Conservation (phyloP, 768 basidiomycete genomes). For the Boletus fagicola region DNA sequence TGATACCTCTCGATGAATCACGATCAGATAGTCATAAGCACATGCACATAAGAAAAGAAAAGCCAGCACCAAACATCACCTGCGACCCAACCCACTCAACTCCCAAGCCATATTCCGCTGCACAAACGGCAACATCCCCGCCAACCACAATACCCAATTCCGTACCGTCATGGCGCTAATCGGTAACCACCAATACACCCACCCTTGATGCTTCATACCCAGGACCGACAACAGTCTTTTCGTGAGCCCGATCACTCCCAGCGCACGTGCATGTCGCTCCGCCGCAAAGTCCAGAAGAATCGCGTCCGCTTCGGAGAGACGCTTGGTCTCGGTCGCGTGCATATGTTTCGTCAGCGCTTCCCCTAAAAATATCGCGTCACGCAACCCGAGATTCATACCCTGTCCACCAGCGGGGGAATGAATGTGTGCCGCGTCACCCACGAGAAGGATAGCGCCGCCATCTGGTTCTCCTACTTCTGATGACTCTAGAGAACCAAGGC, state of each 20-base stretch:
- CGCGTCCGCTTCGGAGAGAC: constrained; percentile 27
- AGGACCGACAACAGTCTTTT: constrained; percentile 34
- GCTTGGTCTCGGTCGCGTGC: constrained; percentile 8
- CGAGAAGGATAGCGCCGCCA: constrained; percentile 28
- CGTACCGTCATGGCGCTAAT: constrained; percentile 27
- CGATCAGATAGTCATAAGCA: no score
- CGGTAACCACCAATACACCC: constrained; percentile 29
- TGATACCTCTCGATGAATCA: no score
- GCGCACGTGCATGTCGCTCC: constrained; percentile 38
- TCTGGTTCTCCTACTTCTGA: background rate
- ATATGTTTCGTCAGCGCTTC: constrained; percentile 41
- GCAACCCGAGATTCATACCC: constrained; percentile 58
- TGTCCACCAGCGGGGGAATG: constrained; percentile 58
- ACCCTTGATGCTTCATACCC: constrained; percentile 13
- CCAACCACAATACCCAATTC: constrained; percentile 27
- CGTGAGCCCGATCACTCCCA: constrained; percentile 42
- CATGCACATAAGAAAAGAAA: background rate
- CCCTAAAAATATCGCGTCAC: constrained; percentile 49
- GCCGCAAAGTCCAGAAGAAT: constrained; percentile 38
- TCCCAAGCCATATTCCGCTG: constrained; percentile 22
- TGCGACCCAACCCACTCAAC: constrained; percentile 28
- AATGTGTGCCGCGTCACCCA: constrained; percentile 52
- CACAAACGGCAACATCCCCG: constrained; percentile 21
- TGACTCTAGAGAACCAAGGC: constrained; percentile 17
- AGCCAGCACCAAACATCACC: constrained; percentile 3